These are phyloP conservation scores for Vaccinium darrowii DNA, from an alignment of 148 eudicot genomes.

Conservation along the genomic window DNA sequence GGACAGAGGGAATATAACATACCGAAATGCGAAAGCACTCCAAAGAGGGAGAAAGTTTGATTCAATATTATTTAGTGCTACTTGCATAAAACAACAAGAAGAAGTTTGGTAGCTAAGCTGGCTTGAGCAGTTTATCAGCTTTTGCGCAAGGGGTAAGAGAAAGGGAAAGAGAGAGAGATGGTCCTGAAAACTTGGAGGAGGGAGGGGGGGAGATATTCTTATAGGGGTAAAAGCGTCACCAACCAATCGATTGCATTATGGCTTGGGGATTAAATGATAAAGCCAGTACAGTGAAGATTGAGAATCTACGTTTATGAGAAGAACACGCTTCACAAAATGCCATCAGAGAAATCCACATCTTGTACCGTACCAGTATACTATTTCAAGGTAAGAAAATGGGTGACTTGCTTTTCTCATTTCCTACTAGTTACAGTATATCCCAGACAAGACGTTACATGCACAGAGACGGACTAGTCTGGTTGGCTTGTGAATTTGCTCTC, in stretches of 20 bases:
- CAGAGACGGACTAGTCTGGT: no score
- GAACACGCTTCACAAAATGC: constrained; percentile 22
- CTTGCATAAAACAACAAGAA: background rate
- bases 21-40: background rate
- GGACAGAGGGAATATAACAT: background rate
- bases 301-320: background rate
- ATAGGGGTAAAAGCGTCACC: background rate
- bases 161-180: background rate
- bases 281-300: background rate
- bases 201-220: background rate
- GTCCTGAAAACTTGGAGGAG: background rate
- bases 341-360: constrained; percentile 8
- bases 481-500: no score
- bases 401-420: background rate
- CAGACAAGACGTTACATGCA: background rate
- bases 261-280: background rate
- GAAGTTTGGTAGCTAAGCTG: background rate
- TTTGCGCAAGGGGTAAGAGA: background rate
- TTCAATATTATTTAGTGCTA: background rate
- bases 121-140: background rate
- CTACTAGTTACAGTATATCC: background rate
- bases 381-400: background rate
- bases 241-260: background rate
- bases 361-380: background rate
- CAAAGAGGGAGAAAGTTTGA: background rate